Evolutionary conservation across 352 stramenopile species (phyloP), one percentile per base, ranked within the genome.

Genomic region (Phytophthora brassicae): DNA sequence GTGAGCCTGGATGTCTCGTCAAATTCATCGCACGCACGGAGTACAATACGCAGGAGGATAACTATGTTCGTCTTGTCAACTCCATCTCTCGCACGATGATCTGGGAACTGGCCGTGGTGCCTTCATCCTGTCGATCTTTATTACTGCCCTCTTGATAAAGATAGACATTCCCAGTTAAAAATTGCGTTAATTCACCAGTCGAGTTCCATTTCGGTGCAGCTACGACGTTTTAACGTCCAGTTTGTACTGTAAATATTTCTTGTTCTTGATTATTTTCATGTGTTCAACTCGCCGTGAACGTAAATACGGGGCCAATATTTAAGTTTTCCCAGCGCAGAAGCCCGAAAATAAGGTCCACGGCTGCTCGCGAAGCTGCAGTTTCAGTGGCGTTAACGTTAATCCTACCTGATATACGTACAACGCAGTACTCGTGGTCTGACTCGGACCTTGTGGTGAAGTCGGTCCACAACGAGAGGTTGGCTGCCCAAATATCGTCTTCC

Each of bases 21-120:
- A 87, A 86, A 60, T 89, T 89, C 60, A 75, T 83, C 29, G 77
- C 73, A 22, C 70, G 77, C 17, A 75, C 77, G 8, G 75, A 79
- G 60, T 87, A 86, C 64, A 75, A 86, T 57, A 86, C 75, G 20
- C 75, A 87, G 42, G 73, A 87, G 35, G 72, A 83, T 49, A 75
- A 74, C 50, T 71, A 80, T 24, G 62, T 83, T 53, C 71, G 74
- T 11, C 74, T 83, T 20, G 69, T 83, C 16, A 83, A 83, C 60
- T 66, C 69, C 4, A 75, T 83, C n/a, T 79, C 60, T 28, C 56
- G 70, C 48, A 81, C 72, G 16, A 75, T 87, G 66, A 70, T 75
- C 42, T 87, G 77, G 79, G 79, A 89, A 64, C 69, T 70, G 33
- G 70, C 68, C 23, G 65, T 86, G 22, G 76, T 89, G 33, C 68